These are phyloP conservation scores for Paecilomyces dactylethromorphus DNA, from an alignment of 2,329 filamentous ascomycete species.

Conservation along the genomic window DNA sequence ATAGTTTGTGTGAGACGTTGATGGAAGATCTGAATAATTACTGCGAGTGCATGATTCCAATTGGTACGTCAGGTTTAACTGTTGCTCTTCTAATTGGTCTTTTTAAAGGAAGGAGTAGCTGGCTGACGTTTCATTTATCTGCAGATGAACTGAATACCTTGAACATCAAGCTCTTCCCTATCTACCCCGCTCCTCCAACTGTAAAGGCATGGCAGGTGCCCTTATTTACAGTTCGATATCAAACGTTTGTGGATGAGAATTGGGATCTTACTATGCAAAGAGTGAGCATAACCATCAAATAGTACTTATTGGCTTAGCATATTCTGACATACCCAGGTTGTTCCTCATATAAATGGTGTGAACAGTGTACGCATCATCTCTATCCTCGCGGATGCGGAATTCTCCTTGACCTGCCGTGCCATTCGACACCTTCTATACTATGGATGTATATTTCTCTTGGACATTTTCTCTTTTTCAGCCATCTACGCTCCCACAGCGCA, in stretches of 20 bases:
- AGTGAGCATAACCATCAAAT: slow-evolving; percentile 17
- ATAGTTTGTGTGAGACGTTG: slow-evolving; percentile 73
- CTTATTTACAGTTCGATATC: slow-evolving; percentile 57
- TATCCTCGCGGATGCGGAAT: slow-evolving; percentile 74
- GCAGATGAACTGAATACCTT: slow-evolving; percentile 86
- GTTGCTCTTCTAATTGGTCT: neutral
- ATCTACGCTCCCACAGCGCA: slow-evolving; percentile 81
- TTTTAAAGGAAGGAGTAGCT: slow-evolving; percentile 2
- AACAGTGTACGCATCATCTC: slow-evolving; percentile 85
- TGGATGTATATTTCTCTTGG: slow-evolving; percentile 79
- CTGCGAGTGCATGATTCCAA: slow-evolving; percentile 96
- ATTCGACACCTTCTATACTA: slow-evolving; percentile 90
- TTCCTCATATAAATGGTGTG: slow-evolving; percentile 83
- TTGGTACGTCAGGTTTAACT: slow-evolving; percentile 53
- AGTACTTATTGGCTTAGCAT: neutral
- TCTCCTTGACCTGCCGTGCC: slow-evolving; percentile 78
- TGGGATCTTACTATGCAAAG: slow-evolving; percentile 50
- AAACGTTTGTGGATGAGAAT: slow-evolving; percentile 47
- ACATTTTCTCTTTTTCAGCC: slow-evolving; percentile 89
- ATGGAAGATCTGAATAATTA: slow-evolving; percentile 95
- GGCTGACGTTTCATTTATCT: slow-evolving; percentile 1
- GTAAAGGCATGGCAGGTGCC: slow-evolving; percentile 90
- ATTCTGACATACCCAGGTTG: slow-evolving; percentile 47
- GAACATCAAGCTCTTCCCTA: slow-evolving; percentile 92
- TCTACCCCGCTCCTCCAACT: slow-evolving; percentile 66